A percentile compares a stretch with the other conserved stretches of the same genome.
Conservation (phyloP, 1,284 basidiomycete genomes). For the Tylopilus orsonianus region DNA sequence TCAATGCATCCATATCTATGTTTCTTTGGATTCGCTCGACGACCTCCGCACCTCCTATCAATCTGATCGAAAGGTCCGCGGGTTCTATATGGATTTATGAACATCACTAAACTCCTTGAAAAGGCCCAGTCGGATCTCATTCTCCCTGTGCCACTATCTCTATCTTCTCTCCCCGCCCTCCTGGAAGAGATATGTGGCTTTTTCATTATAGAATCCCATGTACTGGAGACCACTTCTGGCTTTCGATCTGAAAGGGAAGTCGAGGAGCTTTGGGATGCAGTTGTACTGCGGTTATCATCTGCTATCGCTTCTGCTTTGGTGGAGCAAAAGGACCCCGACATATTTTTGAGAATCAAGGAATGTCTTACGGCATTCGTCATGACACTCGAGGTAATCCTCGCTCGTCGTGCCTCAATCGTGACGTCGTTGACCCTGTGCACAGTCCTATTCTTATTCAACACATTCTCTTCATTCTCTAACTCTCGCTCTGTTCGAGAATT, state of each 20-base stretch:
- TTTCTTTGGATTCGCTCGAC: constrained; percentile 84
- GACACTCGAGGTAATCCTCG: constrained; percentile 78
- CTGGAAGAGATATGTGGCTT: constrained; percentile 98
- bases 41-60: constrained; percentile 93
- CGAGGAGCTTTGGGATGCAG: constrained; percentile 94
- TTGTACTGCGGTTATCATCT: constrained; percentile 76
- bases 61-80: constrained; percentile 85
- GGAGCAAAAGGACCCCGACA: constrained; percentile 79
- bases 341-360: constrained; percentile 85
- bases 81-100: constrained; percentile 5
- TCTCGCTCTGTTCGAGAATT: constrained; percentile 87
- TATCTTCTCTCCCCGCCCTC: constrained; percentile 58
- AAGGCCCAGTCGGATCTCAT: constrained; percentile 97
- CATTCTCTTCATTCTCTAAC: constrained; percentile 83
- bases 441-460: constrained; percentile 89
- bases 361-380: constrained; percentile 86
- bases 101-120: constrained; percentile 12
- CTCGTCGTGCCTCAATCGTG: background rate
- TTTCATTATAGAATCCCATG: constrained; percentile 95
- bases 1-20: constrained; percentile 97
- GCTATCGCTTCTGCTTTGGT: constrained; percentile 76
- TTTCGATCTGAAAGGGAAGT: constrained; percentile 91
- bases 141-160: constrained; percentile 68
- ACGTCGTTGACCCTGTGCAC: constrained; percentile 12
- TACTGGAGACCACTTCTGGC: constrained; percentile 80